Base-by-base conservation (phyloP, 371 early-diverging fungal species). In the Rhizopus delemar region DNA sequence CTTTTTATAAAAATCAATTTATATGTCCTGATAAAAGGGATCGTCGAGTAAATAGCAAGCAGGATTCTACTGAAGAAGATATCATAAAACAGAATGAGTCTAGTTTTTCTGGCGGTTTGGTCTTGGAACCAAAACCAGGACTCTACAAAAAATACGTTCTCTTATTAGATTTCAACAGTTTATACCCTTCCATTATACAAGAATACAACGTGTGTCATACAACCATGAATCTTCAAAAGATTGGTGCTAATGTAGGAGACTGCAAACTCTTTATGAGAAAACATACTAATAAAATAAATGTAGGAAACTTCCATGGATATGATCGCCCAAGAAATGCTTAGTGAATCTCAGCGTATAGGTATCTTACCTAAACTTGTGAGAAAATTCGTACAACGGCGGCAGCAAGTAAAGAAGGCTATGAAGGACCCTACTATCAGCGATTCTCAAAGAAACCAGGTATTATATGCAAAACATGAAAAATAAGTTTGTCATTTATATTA, bases 191-290 rank as follows among this genome's bases (percentile, higher is more conserved):
- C 28, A 99, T 99, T 60, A 99, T 99, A 66, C 99, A 97, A 73
- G 99, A 99, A 78, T 99, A 90, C 82, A 99, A 99, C 75, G 93
- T 99, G 49, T 99, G 99, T 80, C 99, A 99, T 70, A 98, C 99
- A 8, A 99, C 99, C 0, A 93, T 98, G 4, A 83, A 87, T 36
- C 82, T 93, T 15, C 16, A 22, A 41, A 22, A 46, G 34, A 12
- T 32, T 41, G 29, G 38, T n/a, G 35, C 28, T 22, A 22, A 45
- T 63, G 49, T 57, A 45, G 39, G 50, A 35, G 6, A 46, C 22
- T 33, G 58, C 43, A 12, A 41, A 51, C 15, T 38, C 16, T 45
- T 50, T 8, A 2, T 39, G 9, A 39, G 8, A 49, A 56, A 56
- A 12, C 36, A 22, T 59, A 39, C 35, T n/a, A 2, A 43, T n/a